phyloP scores from a whole-genome alignment of 495 filamentous ascomycete species.

The Xylaria acuta region DNA sequence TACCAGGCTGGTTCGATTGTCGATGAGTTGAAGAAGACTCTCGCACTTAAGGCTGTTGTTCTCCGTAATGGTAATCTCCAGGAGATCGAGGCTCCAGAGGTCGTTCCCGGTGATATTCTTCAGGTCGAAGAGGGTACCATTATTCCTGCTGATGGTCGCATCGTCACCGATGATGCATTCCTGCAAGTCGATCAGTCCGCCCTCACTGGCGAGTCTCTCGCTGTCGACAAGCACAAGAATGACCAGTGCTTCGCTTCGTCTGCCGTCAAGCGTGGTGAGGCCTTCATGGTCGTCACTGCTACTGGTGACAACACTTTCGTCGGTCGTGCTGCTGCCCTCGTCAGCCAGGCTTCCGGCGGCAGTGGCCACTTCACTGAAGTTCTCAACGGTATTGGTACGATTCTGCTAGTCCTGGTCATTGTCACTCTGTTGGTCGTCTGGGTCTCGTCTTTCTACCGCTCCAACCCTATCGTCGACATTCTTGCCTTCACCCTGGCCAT shows the following conservation, averaged over 20 bases:
- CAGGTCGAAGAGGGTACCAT: constrained; percentile 90
- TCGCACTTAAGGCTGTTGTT: constrained; percentile 84
- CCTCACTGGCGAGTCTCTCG: constrained; percentile 91
- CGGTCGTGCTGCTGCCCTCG: constrained; percentile 84
- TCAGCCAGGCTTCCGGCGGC: constrained; percentile 72
- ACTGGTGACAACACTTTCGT: constrained; percentile 90
- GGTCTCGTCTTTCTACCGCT: constrained; percentile 87
- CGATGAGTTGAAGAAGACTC: constrained; percentile 88
- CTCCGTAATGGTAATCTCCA: constrained; percentile 74
- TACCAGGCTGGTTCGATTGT: constrained; percentile 90
- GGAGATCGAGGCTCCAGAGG: constrained; percentile 77
- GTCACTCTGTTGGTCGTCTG: constrained; percentile 82
- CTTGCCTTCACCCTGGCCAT: constrained; percentile 86
- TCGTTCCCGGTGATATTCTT: constrained; percentile 90
- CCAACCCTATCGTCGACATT: constrained; percentile 74
- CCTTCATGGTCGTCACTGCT: constrained; percentile 77
- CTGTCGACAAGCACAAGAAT: constrained; percentile 82
- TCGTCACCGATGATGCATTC: constrained; percentile 79
- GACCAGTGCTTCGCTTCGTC: constrained; percentile 85
- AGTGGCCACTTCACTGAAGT: constrained; percentile 90
- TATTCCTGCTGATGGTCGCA: constrained; percentile 84
- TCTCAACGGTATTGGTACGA: constrained; percentile 82
- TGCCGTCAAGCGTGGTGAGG: constrained; percentile 86
- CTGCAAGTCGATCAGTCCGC: constrained; percentile 92
- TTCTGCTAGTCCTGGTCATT: constrained; percentile 80